Conservation (phyloP, 176 grass and related monocot genomes). For the Saccharum spontaneum region DNA sequence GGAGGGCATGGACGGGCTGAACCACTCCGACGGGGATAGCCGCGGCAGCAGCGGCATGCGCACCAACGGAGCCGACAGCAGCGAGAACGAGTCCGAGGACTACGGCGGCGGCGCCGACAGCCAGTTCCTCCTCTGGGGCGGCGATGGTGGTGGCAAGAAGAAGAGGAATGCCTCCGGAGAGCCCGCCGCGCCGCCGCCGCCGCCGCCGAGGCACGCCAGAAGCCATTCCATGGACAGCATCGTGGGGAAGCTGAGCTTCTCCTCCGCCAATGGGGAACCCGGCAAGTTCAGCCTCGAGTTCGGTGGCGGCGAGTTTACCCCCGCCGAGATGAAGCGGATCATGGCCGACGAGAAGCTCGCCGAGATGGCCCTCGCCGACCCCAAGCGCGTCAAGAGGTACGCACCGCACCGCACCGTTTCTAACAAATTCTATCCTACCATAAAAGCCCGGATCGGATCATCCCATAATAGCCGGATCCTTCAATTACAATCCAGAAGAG, state of each 20-base stretch:
- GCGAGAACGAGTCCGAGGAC: constrained; percentile 92
- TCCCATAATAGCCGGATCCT: not conserved
- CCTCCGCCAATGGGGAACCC: constrained; percentile 34
- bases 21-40: constrained; percentile 82
- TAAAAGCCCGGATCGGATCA: constrained; percentile 1
- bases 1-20: constrained; percentile 76
- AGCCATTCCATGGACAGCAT: constrained; percentile 93
- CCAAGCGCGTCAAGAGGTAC: constrained; percentile 93
- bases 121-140: constrained; percentile 48
- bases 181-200: not conserved
- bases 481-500: not conserved
- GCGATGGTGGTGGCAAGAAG: constrained; percentile 25
- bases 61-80: constrained; percentile 85
- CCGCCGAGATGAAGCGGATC: constrained; percentile 94
- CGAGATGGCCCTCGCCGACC: constrained; percentile 95
- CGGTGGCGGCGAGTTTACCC: constrained; percentile 82
- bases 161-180: constrained; percentile 49
- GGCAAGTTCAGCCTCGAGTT: constrained; percentile 86
- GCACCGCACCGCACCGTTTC: not conserved
- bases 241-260: constrained; percentile 75
- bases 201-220: constrained; percentile 43
- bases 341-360: constrained; percentile 92
- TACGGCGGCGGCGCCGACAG: constrained; percentile 45
- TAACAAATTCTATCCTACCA: not conserved
- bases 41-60: constrained; percentile 70